Conservation (phyloP, 371 early-diverging fungal genomes). For the Mortierella sp. region DNA sequence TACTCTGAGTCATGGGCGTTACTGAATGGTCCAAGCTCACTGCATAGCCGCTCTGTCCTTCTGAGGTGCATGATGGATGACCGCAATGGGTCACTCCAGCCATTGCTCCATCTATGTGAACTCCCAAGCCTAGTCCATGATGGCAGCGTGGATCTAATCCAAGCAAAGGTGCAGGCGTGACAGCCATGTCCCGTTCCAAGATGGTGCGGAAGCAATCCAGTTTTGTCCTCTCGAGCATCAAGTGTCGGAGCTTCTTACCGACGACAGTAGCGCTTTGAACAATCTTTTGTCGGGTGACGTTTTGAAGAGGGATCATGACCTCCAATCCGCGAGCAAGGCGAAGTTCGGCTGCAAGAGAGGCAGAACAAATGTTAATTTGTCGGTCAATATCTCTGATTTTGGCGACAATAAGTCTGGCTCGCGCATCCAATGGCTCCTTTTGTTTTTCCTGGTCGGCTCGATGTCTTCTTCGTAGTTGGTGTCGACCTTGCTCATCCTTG, state of each 20-base stretch:
- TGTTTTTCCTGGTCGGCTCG: slow-evolving; percentile 36
- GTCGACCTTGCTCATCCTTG: slow-evolving; percentile 36
- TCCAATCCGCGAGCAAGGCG: slow-evolving; percentile 71
- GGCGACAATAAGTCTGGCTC: slow-evolving; percentile 27
- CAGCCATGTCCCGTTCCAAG: slow-evolving; percentile 69
- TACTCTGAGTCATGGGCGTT: too few relatives aligned
- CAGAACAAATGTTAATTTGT: slow-evolving; percentile 33
- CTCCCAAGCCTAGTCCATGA: too few relatives aligned
- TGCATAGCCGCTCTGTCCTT: too few relatives aligned
- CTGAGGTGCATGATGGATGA: too few relatives aligned
- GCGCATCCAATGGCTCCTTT: slow-evolving; percentile 33
- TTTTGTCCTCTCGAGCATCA: slow-evolving; percentile 68
- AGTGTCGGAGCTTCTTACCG: slow-evolving; percentile 62
- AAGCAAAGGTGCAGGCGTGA: slow-evolving; percentile 10
- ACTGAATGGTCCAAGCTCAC: too few relatives aligned
- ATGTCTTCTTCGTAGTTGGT: slow-evolving; percentile 30
- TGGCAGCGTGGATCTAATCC: too few relatives aligned
- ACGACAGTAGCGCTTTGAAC: slow-evolving; percentile 64
- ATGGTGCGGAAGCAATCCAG: slow-evolving; percentile 78
- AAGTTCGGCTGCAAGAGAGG: slow-evolving; percentile 53
- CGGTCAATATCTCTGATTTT: slow-evolving; percentile 41
- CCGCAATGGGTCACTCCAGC: too few relatives aligned
- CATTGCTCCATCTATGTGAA: too few relatives aligned
- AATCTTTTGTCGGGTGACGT: slow-evolving; percentile 68
- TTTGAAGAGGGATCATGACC: slow-evolving; percentile 73